Evolutionary conservation across 768 basidiomycete species (phyloP), one percentile per base, ranked within the genome.

Genomic region (Pleurotus tuber-regium): DNA sequence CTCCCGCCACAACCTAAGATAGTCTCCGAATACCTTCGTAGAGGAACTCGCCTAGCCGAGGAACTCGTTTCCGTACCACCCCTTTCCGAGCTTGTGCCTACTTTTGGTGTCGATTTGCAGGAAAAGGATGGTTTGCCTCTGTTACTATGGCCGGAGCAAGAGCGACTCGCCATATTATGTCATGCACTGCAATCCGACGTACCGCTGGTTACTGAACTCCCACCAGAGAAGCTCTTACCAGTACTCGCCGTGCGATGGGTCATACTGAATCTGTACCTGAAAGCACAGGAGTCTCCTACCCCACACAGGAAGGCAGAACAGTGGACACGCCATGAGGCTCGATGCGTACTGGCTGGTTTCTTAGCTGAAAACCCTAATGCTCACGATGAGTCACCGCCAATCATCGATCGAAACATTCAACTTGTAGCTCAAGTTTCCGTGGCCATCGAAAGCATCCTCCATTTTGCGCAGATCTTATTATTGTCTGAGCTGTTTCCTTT

Each of bases 231-330:
- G 51, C 65, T 86, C 14, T 59, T 79, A 29, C 68, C 74, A 4
- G 80, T 77, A 3, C 71, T 91, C 11, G 75, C 79, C 25, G 59
- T 86, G 44, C 78, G 89, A 29, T 89, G 84, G 83, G 74, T 87
- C 11, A 66, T 82, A 3, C 69, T 59, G 21, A 75, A 67, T 0
- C 65, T 87, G 38, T 73, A 82, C 50, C 54, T 56, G 6, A 78
- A 86, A 14, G 78, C 81, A 21, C 55, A 71, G 43, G 84, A 81
- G 58, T 67, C 68, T 0, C 61, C 66, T 14, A 80, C 70, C 54
- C 80, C 75, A 59, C 84, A 80, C n/a, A 76, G 80, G 33, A 78
- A 84, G 53, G 75, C 73, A 56, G 88, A 88, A 61, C 72, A 78
- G 21, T 92, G 89, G 89, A 85, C 83, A 0, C 72, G 65, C 54